Conservation (phyloP, 345 rosid species). For the Salix suchowensis region DNA sequence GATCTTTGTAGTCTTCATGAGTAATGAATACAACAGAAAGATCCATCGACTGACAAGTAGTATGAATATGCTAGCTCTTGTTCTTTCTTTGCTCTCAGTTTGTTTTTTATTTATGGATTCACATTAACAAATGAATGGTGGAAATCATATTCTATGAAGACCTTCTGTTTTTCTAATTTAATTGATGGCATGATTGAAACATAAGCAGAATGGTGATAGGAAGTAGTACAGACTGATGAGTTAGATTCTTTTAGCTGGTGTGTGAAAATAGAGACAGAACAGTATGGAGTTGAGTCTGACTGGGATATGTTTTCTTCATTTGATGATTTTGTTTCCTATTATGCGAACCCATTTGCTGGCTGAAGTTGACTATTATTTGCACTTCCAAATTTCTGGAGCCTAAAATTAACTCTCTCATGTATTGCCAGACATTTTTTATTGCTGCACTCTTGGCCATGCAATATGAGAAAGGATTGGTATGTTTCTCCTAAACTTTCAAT, state of each 20-base stretch:
- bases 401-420: constrained; percentile 13
- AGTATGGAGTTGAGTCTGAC: not conserved
- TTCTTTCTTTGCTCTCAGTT: not conserved
- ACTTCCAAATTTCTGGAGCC: constrained; percentile 18
- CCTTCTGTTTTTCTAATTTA: not conserved
- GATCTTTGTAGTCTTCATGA: not conserved
- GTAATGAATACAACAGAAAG: not conserved
- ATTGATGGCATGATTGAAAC: not conserved
- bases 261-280: not conserved
- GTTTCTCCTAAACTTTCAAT: constrained; percentile 16
- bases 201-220: not conserved
- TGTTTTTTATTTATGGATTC: not conserved
- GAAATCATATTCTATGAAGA: not conserved
- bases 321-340: not conserved
- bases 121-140: not conserved
- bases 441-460: constrained; percentile 99
- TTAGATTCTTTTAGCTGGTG: not conserved
- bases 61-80: not conserved
- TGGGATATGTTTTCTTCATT: not conserved
- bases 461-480: constrained; percentile 89
- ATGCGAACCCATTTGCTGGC: not conserved
- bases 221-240: not conserved
- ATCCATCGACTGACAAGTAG: not conserved
- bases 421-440: constrained; percentile 81
- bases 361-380: not conserved